These are phyloP conservation scores for Penicillium arizonense DNA, from an alignment of 495 filamentous ascomycete species.

Conservation along the genomic window DNA sequence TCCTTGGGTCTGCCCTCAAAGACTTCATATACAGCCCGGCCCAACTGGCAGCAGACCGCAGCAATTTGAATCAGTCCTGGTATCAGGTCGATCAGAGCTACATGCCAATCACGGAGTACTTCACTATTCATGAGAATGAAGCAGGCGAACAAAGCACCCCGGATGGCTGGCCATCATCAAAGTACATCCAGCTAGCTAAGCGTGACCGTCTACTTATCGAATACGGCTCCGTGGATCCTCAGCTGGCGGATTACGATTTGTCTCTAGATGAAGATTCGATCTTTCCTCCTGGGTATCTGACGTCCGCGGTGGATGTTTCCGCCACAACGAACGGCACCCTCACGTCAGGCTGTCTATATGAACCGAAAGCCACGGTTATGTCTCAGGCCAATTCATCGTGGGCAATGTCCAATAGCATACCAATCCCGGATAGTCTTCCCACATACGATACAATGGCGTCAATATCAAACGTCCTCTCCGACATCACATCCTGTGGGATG, in stretches of 20 bases:
- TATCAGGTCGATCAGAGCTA: conserved; percentile 42
- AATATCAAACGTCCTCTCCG: conserved; percentile 32
- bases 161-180: conserved; percentile 62
- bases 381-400: conserved; percentile 56
- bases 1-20: conserved; percentile 39
- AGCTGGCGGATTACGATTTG: conserved; percentile 53
- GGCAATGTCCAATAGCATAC: conserved; percentile 40
- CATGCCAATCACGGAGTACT: conserved; percentile 54
- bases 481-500: conserved; percentile 56
- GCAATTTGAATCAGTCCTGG: conserved; percentile 60
- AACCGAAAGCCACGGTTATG: conserved; percentile 33
- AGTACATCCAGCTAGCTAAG: conserved; percentile 52
- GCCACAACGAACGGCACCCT: conserved; percentile 34
- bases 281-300: conserved; percentile 43
- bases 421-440: conserved; percentile 27
- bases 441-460: conserved; percentile 31
- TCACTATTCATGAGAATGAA: conserved; percentile 34
- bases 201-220: conserved; percentile 50
- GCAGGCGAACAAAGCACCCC: conserved; percentile 46
- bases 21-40: conserved; percentile 54
- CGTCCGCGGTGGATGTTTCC: conserved; percentile 24
- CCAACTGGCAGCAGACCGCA: conserved; percentile 45
- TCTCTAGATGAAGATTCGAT: conserved; percentile 38
- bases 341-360: conserved; percentile 52
- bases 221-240: conserved; percentile 56